Evolutionary conservation across 148 eudicot species (phyloP).

Genomic region (Pouteria glomerata): DNA sequence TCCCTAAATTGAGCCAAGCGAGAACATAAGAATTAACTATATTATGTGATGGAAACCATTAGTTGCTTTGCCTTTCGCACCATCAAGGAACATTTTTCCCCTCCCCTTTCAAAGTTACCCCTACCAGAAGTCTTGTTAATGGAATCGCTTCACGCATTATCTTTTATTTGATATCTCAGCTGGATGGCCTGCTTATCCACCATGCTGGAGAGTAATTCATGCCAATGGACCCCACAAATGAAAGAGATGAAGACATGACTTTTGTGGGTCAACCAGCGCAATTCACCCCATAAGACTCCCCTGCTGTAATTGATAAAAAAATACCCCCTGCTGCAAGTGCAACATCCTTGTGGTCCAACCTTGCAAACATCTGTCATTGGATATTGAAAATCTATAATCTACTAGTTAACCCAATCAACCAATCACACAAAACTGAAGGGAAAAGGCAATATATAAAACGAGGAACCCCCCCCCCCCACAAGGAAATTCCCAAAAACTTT

Average conservation of each 20-base stretch:
- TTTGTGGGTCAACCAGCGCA: background rate
- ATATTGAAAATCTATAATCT: too few species aligned
- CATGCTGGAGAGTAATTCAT: too few species aligned
- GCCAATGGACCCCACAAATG: too few species aligned
- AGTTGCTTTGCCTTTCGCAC: background rate
- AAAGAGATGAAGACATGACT: background rate
- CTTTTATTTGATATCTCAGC: background rate
- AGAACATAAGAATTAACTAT: background rate
- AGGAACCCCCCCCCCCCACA: too few species aligned
- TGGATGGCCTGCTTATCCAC: background rate
- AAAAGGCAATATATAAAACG: too few species aligned
- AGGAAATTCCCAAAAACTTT: too few species aligned
- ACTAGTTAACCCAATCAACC: too few species aligned
- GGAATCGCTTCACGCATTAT: background rate
- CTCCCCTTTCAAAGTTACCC: too few species aligned
- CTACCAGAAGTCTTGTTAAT: too few species aligned
- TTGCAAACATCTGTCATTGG: too few species aligned
- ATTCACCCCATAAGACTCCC: background rate
- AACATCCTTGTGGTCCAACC: background rate
- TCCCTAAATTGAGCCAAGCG: background rate
- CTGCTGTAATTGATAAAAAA: background rate
- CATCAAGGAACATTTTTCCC: background rate
- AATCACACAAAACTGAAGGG: too few species aligned
- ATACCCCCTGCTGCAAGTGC: background rate
- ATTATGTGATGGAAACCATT: background rate